Evolutionary conservation across 2,329 filamentous ascomycete genomes (phyloP), one percentile per base, ranked within the genome.

Genomic region (Aureobasidium sp.): DNA sequence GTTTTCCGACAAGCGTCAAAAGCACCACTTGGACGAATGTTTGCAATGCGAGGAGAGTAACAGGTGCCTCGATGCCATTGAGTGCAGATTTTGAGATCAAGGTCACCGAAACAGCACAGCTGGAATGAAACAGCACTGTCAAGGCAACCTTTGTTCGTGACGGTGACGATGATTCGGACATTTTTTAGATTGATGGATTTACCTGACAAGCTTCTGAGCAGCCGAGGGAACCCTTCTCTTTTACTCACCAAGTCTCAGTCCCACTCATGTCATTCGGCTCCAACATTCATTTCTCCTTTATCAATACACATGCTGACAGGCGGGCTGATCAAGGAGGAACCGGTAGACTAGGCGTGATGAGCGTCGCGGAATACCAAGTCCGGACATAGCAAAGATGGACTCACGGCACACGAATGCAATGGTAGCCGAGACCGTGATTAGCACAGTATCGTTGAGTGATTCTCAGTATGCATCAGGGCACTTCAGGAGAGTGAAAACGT

Each of bases 41-140:
- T 25, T 59, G 57, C 33, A 59, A n/a, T 29, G 57, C 57, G 43
- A 59, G 57, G 33, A 59, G 29, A 15, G 37, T 23, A 17, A 59
- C 42, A 31, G 57, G 57, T 25, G 57, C 57, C 4, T 59, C 57
- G 10, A 59, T 49, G 43, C 57, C 46, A 49, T 59, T 59, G 11
- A 59, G 45, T 11, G 57, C 57, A 19, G 33, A 40, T 10, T 59
- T 59, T 2, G 57, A 59, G 35, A 59, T 59, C 57, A 59, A 25
- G 2, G 57, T 59, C 25, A 49, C 46, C 23, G 43, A 59, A 21
- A 59, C 46, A 33, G 57, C 57, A 19, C 57, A 59, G 25, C 43
- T 49, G 15, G 57, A 59, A 17, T 59, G 57, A 23, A 59, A 59
- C 33, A 59, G 7, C 42, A 59, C 46, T 23, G 57, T 59, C 37